Evolutionary conservation across 1,139 yeast genomes (phyloP).

Genomic region (Magnusiomyces suaveolens): DNA sequence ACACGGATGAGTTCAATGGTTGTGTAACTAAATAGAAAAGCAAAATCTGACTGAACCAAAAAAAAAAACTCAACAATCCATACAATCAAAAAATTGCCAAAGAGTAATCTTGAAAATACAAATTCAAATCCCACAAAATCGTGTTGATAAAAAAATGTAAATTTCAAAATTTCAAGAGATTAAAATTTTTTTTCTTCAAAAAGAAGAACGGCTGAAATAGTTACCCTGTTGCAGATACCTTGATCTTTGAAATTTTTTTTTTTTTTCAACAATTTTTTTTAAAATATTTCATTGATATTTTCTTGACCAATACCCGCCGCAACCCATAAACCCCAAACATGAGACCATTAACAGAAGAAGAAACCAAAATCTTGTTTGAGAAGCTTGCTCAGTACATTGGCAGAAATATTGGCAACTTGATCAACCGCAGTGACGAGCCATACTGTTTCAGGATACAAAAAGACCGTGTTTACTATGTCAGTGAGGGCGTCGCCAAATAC

Average conservation of each 20-base stretch:
- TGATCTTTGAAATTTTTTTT: background rate
- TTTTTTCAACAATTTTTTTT: background rate
- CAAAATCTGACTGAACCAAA: background rate
- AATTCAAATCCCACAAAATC: too few relatives aligned
- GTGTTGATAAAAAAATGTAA: too few relatives aligned
- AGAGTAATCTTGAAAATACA: too few relatives aligned
- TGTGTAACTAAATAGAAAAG: background rate
- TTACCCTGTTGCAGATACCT: background rate
- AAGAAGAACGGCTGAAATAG: background rate
- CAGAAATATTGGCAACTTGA: conserved; percentile 76
- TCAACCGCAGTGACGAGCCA: conserved; percentile 82
- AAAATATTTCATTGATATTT: background rate
- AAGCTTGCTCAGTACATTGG: conserved; percentile 95
- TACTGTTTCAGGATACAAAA: conserved; percentile 93
- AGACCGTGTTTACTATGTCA: conserved; percentile 88
- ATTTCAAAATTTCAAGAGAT: too few relatives aligned
- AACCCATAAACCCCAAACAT: conserved; percentile 31
- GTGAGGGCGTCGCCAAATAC: conserved; percentile 69
- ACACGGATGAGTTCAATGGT: too few relatives aligned
- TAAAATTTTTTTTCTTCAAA: too few relatives aligned
- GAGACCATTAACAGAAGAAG: conserved; percentile 97
- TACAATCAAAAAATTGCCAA: background rate
- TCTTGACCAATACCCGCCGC: background rate
- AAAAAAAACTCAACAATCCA: background rate
- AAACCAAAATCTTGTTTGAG: conserved; percentile 90